Conservation (phyloP, 345 rosid species). For the Moricandia arvensis region DNA sequence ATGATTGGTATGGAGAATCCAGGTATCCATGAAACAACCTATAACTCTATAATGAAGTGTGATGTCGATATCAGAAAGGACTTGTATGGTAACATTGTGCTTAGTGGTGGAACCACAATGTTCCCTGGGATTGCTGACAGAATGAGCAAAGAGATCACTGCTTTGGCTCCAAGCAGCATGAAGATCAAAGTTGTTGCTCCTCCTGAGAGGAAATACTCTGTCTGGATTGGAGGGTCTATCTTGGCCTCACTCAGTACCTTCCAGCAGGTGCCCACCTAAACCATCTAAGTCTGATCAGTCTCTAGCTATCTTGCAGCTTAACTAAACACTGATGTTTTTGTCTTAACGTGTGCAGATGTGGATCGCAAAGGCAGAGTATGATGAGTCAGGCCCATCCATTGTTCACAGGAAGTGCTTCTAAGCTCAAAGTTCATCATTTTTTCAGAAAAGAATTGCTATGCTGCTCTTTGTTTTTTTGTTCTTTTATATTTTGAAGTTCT, state of each 20-base stretch:
- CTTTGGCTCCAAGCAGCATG: constrained; percentile 95
- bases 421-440: constrained; percentile 27
- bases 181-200: constrained; percentile 95
- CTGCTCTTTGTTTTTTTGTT: constrained; percentile 24
- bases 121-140: not conserved
- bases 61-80: not conserved
- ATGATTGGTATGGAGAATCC: not conserved
- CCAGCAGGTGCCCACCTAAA: constrained; percentile 63
- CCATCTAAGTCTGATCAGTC: not conserved
- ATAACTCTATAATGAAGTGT: not conserved
- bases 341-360: constrained; percentile 61
- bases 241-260: constrained; percentile 94
- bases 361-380: constrained; percentile 93
- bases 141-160: constrained; percentile 46
- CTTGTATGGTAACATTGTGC: not conserved
- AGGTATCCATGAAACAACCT: not conserved
- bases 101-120: not conserved
- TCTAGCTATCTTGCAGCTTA: not conserved
- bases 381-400: constrained; percentile 90
- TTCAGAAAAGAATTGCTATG: constrained; percentile 12
- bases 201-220: constrained; percentile 90
- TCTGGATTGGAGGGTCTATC: constrained; percentile 93
- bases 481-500: constrained; percentile 9
- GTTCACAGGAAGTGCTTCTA: constrained; percentile 96
- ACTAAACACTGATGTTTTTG: not conserved